Evolutionary conservation across 2,329 filamentous ascomycete genomes (phyloP).

Genomic region (Myriosclerotinia curreyana): DNA sequence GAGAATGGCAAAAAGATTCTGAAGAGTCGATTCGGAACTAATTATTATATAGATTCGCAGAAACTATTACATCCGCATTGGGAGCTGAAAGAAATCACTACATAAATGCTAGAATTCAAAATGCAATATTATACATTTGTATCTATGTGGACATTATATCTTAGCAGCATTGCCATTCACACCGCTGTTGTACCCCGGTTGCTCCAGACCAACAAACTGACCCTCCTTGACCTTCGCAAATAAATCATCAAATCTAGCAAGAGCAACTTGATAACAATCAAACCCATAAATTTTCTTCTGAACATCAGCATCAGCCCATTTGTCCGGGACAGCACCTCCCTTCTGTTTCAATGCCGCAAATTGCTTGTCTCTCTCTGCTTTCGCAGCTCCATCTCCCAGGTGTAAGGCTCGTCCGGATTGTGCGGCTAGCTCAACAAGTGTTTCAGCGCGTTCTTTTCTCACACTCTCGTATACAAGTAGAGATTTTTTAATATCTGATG

Average conservation of each 20-base stretch:
- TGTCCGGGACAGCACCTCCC: conserved; percentile 55
- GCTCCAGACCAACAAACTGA: neutral
- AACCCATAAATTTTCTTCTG: conserved; percentile 59
- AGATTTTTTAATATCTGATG: conserved; percentile 46
- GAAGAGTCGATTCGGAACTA: conserved; percentile 2
- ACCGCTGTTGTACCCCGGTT: neutral
- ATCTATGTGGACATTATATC: neutral
- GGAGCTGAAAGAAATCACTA: neutral
- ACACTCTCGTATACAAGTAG: conserved; percentile 54
- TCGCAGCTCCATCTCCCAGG: conserved; percentile 55
- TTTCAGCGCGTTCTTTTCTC: conserved; percentile 52
- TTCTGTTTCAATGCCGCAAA: conserved; percentile 50
- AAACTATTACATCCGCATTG: neutral
- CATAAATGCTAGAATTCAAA: neutral
- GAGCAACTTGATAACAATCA: conserved; percentile 23
- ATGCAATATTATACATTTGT: neutral
- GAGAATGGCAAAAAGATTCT: neutral
- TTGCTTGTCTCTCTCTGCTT: conserved; percentile 56
- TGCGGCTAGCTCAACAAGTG: conserved; percentile 51
- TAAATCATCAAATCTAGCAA: conserved; percentile 22
- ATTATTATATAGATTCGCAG: neutral
- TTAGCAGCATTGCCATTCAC: neutral
- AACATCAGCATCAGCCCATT: conserved; percentile 68
- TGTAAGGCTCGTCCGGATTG: conserved; percentile 54
- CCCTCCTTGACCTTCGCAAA: conserved; percentile 15